Evolutionary conservation across 2,329 filamentous ascomycete genomes (phyloP).

Genomic region (Calonectria pseudoturangicola): DNA sequence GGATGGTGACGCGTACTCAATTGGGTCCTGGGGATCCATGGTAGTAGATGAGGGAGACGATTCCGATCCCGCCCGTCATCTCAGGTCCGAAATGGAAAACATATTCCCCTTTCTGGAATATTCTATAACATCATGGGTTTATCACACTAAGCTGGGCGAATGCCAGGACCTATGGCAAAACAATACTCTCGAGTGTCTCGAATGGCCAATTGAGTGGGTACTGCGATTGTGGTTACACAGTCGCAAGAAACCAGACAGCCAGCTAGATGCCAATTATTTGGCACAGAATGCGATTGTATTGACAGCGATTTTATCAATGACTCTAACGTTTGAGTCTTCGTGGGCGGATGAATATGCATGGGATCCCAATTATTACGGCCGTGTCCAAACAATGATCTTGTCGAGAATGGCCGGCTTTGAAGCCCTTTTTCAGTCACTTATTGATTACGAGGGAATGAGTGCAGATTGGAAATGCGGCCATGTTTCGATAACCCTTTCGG

Average conservation of each 20-base stretch:
- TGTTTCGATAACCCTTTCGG: too few relatives aligned
- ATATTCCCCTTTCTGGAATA: not conserved
- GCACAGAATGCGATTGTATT: not conserved
- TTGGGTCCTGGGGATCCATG: not conserved
- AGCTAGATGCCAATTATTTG: not conserved
- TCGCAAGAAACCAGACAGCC: not conserved
- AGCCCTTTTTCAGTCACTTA: not conserved
- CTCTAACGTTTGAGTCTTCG: too few relatives aligned
- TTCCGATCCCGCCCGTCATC: too few relatives aligned
- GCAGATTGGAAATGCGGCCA: too few relatives aligned
- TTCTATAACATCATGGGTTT: not conserved
- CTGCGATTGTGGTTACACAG: not conserved
- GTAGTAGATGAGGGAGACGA: not conserved
- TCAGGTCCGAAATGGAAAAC: not conserved
- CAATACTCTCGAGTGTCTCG: not conserved
- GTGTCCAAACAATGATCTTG: too few relatives aligned
- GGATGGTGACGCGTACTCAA: not conserved
- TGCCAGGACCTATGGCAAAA: too few relatives aligned
- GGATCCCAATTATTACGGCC: too few relatives aligned
- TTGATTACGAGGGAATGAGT: too few relatives aligned
- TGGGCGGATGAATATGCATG: too few relatives aligned
- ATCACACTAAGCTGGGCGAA: not conserved
- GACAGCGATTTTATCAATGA: too few relatives aligned
- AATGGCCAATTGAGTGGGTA: not conserved
- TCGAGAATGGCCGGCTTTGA: too few relatives aligned